phyloP scores from a whole-genome alignment of 2,329 filamentous ascomycete species.

The Aspergillus sp. region DNA sequence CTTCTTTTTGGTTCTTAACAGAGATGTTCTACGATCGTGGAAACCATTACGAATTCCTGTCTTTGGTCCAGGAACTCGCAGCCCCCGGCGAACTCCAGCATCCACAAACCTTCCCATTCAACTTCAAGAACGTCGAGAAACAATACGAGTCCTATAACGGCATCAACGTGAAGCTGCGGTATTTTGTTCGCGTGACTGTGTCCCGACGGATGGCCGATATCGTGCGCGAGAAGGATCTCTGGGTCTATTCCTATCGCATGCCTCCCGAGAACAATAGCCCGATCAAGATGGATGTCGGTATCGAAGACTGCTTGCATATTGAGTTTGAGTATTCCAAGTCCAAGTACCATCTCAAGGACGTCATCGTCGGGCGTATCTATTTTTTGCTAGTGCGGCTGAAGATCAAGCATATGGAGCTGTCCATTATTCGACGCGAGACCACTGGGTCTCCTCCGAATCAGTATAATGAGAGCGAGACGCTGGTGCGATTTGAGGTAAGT shows the following conservation, averaged over 20 bases:
- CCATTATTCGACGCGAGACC: constrained; percentile 92
- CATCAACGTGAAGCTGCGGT: constrained; percentile 98
- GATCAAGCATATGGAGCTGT: constrained; percentile 99
- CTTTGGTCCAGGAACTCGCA: constrained; percentile 90
- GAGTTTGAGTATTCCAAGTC: constrained; percentile 99
- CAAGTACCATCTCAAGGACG: constrained; percentile 98
- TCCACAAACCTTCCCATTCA: constrained; percentile 97
- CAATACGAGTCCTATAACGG: constrained; percentile 99
- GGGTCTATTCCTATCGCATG: constrained; percentile 98
- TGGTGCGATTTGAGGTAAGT: constrained; percentile 85
- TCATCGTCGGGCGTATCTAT: constrained; percentile 97
- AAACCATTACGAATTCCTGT: constrained; percentile 98
- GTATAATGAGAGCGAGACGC: constrained; percentile 97
- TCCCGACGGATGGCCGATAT: constrained; percentile 96
- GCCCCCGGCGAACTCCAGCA: constrained; percentile 96
- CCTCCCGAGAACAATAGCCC: constrained; percentile 95
- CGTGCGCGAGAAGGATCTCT: constrained; percentile 97
- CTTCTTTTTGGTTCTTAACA: constrained; percentile 27
- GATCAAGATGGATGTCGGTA: constrained; percentile 99
- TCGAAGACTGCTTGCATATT: constrained; percentile 97
- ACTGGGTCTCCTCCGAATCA: constrained; percentile 95
- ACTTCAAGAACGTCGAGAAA: constrained; percentile 99
- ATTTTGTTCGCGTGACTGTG: constrained; percentile 95
- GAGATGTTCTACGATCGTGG: constrained; percentile 99
- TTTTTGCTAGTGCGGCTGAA: constrained; percentile 94